Evolutionary conservation across 2,329 filamentous ascomycete genomes (phyloP).

Genomic region (Colletotrichum sp.): DNA sequence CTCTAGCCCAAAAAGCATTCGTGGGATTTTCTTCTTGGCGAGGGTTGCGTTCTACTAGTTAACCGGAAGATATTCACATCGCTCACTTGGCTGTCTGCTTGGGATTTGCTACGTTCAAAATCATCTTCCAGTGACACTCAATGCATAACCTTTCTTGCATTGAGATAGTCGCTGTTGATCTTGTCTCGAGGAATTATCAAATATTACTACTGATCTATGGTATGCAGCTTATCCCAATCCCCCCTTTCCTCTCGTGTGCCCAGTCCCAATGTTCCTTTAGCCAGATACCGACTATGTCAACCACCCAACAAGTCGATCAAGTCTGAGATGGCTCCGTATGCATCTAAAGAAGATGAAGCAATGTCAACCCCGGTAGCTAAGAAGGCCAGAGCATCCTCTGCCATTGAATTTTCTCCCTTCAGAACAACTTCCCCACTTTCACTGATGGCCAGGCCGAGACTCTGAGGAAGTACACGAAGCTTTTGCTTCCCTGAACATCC

Average conservation of each 20-base stretch:
- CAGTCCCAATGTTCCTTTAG: background rate
- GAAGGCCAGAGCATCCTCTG: background rate
- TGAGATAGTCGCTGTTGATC: background rate
- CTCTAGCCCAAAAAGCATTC: background rate
- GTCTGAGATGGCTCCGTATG: background rate
- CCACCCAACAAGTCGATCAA: background rate
- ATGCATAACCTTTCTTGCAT: background rate
- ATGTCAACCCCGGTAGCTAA: background rate
- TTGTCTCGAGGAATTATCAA: background rate
- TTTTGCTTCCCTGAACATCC: background rate
- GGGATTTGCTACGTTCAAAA: background rate
- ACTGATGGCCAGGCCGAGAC: background rate
- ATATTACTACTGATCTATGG: rapidly evolving
- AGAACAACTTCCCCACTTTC: background rate
- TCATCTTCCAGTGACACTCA: background rate
- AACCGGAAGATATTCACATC: background rate
- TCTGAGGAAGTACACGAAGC: background rate
- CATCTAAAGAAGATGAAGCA: background rate
- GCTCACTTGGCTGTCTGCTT: background rate
- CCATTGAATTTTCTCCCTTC: background rate
- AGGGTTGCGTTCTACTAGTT: background rate
- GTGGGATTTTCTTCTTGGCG: background rate
- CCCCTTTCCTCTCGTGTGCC: background rate
- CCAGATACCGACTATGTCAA: background rate
- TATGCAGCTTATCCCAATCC: background rate